Percentiles rank a stretch among this genome's conserved stretches.
These are phyloP conservation scores for Wickerhamomyces tratensis DNA, from an alignment of 805 yeast species.

Conservation along the genomic window DNA sequence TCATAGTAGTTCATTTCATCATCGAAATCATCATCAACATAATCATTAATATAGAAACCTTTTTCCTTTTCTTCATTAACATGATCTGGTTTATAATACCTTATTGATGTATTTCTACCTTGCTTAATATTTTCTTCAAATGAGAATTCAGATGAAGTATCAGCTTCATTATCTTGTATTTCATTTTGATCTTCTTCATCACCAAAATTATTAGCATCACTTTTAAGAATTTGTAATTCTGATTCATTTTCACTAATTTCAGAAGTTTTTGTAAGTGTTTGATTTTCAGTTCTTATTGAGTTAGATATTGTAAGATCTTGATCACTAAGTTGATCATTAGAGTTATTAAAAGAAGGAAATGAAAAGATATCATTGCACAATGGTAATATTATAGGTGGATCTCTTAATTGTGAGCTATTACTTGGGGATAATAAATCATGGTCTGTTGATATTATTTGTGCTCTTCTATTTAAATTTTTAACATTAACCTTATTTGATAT, in stretches of 20 bases:
- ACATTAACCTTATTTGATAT: not conserved
- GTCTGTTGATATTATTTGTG: conserved; percentile 15
- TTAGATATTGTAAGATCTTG: too few relatives aligned
- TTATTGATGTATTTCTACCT: conserved; percentile 44
- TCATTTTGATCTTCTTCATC: conserved; percentile 5
- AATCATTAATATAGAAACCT: conserved; percentile 28
- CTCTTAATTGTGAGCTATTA: too few relatives aligned
- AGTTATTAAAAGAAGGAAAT: not conserved
- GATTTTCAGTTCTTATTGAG: too few relatives aligned
- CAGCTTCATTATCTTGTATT: conserved; percentile 11
- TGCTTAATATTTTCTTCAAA: conserved; percentile 35
- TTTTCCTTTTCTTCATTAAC: conserved; percentile 14
- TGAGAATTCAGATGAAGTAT: conserved; percentile 31
- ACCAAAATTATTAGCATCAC: not conserved
- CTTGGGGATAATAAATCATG: too few relatives aligned
- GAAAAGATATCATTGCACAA: too few relatives aligned
- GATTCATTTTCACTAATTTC: not conserved
- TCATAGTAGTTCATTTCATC: conserved; percentile 30
- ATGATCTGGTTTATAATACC: conserved; percentile 33
- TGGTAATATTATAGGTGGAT: too few relatives aligned
- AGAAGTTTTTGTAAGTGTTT: too few relatives aligned
- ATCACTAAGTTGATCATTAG: not conserved
- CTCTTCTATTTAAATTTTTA: conserved; percentile 14
- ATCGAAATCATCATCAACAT: conserved; percentile 31
- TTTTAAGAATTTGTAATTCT: not conserved